Evolutionary conservation across 1,284 basidiomycete species (phyloP), one percentile per base, ranked within the genome.

Genomic region (Jaminaea rosea): DNA sequence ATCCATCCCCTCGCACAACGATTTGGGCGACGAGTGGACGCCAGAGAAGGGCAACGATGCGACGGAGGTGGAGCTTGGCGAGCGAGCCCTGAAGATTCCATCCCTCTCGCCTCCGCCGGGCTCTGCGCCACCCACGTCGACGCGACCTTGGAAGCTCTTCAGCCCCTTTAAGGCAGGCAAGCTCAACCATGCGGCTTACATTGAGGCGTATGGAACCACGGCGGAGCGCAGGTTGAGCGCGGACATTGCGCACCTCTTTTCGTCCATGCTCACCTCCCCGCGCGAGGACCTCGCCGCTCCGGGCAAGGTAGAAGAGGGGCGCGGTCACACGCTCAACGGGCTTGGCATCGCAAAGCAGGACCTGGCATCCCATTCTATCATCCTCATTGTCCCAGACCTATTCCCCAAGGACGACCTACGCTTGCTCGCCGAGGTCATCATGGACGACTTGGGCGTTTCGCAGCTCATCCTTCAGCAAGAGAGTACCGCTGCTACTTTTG

Each of bases 401-500:
- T 92, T 88, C 63, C 87, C 93, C 54, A 79, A 86, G 48, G 76
- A 80, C 15, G 96, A 94, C 69, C 81, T 97, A 47, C 82, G 84
- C 52, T 85, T 86, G 55, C 79, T 94, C 65, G 80, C 83, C 11
- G 80, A 87, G 59, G 76, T 96, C 13, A 75, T 97, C 6, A 75
- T 98, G 36, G 77, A 82, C 32, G 80, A 81, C 4, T 84, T 98
- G 81, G 88, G 88, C 0, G 71, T 73, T 45, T 62, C 68, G 0
- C 63, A 61, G 42, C 50, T 65, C 23, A 61, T 62, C 56, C 51
- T 73, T 3, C 71, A 73, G 54, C 62, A 65, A n/a, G 70, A 72
- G 44, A 96, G 97, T 79, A 79, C 94, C 26, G 88, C 88, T 46
- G 89, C 94, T 4, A 88, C 90, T 1, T 97, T 94, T 72, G 90